Conservation (phyloP, 352 stramenopile genomes). For the Phytopythium helicoides region DNA sequence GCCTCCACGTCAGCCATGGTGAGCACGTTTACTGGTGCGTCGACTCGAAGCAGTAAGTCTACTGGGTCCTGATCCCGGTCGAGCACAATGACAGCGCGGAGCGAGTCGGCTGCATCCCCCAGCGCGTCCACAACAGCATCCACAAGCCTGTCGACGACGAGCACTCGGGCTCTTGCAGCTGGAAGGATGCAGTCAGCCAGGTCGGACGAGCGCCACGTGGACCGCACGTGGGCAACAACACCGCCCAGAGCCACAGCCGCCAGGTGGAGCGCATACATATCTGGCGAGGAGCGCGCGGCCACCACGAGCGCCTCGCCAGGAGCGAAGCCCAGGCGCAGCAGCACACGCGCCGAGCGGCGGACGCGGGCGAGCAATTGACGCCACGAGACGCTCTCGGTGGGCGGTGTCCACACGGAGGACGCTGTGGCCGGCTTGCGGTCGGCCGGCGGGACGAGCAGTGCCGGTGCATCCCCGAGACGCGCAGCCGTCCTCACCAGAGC, state of each 20-base stretch:
- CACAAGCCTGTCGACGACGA: slow-evolving; percentile 58
- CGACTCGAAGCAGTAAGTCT: slow-evolving; percentile 17
- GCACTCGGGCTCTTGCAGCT: slow-evolving; percentile 41
- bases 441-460: slow-evolving; percentile 9
- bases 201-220: slow-evolving; percentile 48
- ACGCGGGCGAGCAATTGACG: slow-evolving; percentile 27
- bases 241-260: slow-evolving; percentile 53
- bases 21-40: slow-evolving; percentile 43
- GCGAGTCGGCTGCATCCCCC: slow-evolving; percentile 15
- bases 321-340: slow-evolving; percentile 54
- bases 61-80: slow-evolving; percentile 19
- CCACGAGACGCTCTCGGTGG: slow-evolving; percentile 37
- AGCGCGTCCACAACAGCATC: slow-evolving; percentile 43
- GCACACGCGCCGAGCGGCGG: slow-evolving; percentile 31
- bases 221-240: slow-evolving; percentile 53
- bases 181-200: slow-evolving; percentile 54
- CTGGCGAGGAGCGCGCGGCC: slow-evolving; percentile 33
- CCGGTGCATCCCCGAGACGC: slow-evolving; percentile 14
- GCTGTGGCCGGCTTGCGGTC: neutral
- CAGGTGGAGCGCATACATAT: slow-evolving; percentile 63
- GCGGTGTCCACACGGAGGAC: no score
- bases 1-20: slow-evolving; percentile 36
- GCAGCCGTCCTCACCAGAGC: slow-evolving; percentile 29
- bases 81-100: slow-evolving; percentile 54
- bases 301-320: slow-evolving; percentile 61